Conservation (phyloP, 2,329 filamentous ascomycete species). For the Pestalotiopsis sp. region DNA sequence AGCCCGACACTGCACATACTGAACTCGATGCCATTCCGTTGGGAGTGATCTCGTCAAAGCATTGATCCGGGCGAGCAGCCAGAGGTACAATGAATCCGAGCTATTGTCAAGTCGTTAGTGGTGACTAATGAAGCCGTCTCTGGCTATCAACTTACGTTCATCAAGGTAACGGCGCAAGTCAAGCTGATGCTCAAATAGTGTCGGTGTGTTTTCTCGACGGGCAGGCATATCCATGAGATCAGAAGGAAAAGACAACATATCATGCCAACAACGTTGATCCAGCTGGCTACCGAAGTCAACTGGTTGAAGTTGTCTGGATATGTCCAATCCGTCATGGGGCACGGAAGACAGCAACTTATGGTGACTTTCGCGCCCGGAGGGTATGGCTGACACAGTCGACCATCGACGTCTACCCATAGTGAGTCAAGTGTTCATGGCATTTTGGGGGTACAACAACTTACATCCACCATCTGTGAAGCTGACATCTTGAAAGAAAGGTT, state of each 20-base stretch:
- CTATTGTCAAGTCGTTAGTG: slow-evolving; percentile 41
- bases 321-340: slow-evolving; percentile 80
- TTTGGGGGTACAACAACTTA: slow-evolving; percentile 24
- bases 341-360: slow-evolving; percentile 82
- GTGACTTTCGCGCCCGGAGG: slow-evolving; percentile 36
- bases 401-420: slow-evolving; percentile 45
- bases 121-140: slow-evolving; percentile 11
- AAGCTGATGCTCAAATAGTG: slow-evolving; percentile 94
- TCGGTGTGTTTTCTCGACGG: slow-evolving; percentile 84
- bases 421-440: slow-evolving; percentile 20
- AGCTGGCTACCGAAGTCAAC: slow-evolving; percentile 72
- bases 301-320: slow-evolving; percentile 62
- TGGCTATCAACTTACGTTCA: slow-evolving; percentile 66
- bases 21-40: slow-evolving; percentile 84
- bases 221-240: slow-evolving; percentile 77
- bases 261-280: slow-evolving; percentile 77
- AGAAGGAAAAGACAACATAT: slow-evolving; percentile 76
- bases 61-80: slow-evolving; percentile 76
- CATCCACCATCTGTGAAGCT: slow-evolving; percentile 48
- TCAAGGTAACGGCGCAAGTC: slow-evolving; percentile 72
- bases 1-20: slow-evolving; percentile 85
- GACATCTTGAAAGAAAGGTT: slow-evolving; percentile 69
- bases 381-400: slow-evolving; percentile 57
- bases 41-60: slow-evolving; percentile 87
- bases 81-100: slow-evolving; percentile 90